phyloP scores from a whole-genome alignment of 2,329 filamentous ascomycete genomes.

The Ascochyta clinopodiicola region DNA sequence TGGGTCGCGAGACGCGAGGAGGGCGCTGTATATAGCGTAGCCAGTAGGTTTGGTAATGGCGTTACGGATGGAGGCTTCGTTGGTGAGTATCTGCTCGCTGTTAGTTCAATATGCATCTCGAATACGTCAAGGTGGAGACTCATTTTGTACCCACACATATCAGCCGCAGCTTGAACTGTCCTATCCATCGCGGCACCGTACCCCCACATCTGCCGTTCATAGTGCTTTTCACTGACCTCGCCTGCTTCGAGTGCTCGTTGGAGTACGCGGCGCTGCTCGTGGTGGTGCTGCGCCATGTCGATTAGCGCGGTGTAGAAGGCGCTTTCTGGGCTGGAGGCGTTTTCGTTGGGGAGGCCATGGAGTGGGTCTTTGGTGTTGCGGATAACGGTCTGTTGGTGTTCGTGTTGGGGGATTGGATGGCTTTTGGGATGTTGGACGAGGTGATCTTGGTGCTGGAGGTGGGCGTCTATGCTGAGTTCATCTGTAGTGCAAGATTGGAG shows the following conservation, averaged over 20 bases:
- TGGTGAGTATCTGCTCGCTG: slow-evolving; percentile 1
- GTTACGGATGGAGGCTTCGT: neutral
- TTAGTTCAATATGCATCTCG: neutral
- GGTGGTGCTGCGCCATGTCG: neutral
- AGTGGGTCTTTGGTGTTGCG: neutral
- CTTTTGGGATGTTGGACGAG: neutral
- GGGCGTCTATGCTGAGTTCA: neutral
- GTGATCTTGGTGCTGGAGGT: neutral
- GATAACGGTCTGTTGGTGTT: neutral
- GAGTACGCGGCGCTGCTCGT: neutral
- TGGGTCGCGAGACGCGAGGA: slow-evolving; percentile 2
- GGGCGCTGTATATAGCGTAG: slow-evolving; percentile 10
- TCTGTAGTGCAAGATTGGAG: neutral
- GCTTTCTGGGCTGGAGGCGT: neutral
- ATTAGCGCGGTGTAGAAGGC: slow-evolving; percentile 3
- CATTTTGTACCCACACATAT: neutral
- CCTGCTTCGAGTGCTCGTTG: slow-evolving; percentile 1
- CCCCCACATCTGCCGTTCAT: neutral
- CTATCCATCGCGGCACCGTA: neutral
- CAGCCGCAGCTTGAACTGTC: neutral
- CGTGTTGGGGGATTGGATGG: neutral
- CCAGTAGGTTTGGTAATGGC: slow-evolving; percentile 1
- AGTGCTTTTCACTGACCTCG: slow-evolving; percentile 1
- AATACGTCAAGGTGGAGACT: too few relatives aligned
- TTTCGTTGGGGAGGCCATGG: neutral